Evolutionary conservation across 306 rosid species (phyloP), one percentile per base, ranked within the genome.

Genomic region (Comarum palustre): DNA sequence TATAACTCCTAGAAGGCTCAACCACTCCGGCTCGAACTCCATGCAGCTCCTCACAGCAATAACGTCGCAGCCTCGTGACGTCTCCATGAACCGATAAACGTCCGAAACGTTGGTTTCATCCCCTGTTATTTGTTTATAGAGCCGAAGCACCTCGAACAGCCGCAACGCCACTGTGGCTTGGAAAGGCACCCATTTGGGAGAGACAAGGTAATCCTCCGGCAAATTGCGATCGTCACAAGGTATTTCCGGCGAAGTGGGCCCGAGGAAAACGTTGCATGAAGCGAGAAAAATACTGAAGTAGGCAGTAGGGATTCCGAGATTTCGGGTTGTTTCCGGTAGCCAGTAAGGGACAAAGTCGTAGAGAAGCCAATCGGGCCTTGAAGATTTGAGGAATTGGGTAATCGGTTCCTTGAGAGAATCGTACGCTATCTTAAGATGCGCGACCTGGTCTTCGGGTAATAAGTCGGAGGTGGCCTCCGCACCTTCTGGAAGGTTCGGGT

Each of bases 391-490:
- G 32, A 86, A 81, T 1, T 20, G n/a, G 3, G 75, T 25, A 12
- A 86, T 7, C 0, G 82, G 75, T 1, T 78, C 36, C 58, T 72
- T 73, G 47, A 88, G 87, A 3, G 4, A 16, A 12, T 86, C 89
- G 32, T 47, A 62, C 19, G 85, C 87, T 8, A 24, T 17, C 22
- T 86, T 88, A 4, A 88, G 89, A 19, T 45, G 32, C 22, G 38
- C 77, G 52, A 84, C 81, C 7, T 48, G 36, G 60, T 82, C 43
- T 32, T 65, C 66, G 0, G 90, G 76, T n/a, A n/a, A n/a, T 38
- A 88, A 2, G 27, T 88, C 89, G 0, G 50, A 4, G 41, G 90
- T 88, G 57, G 90, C 84, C 39, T 88, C 89, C 11, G 87, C 84
- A 9, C 71, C 52, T 25, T 64, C 54, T 1, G 89, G 90, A 13